These are phyloP conservation scores for Huntiella omanensis DNA, from an alignment of 2,329 filamentous ascomycete species.

Conservation along the genomic window DNA sequence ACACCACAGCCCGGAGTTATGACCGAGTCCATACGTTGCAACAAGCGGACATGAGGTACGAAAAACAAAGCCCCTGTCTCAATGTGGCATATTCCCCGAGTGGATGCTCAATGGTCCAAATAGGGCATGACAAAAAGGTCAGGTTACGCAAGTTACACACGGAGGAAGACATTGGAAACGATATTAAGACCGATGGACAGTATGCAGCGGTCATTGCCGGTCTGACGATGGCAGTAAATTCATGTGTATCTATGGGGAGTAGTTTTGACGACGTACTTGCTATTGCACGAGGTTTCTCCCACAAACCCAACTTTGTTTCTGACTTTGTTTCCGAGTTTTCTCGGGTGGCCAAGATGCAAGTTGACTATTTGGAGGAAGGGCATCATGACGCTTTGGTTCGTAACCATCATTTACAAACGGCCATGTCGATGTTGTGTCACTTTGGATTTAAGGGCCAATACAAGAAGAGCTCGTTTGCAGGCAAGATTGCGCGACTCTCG, in stretches of 20 bases:
- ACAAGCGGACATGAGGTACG: conserved; percentile 61
- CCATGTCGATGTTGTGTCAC: conserved; percentile 60
- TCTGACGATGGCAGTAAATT: conserved; percentile 33
- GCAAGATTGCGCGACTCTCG: conserved; percentile 57
- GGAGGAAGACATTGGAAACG: conserved; percentile 26
- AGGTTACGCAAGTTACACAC: conserved; percentile 39
- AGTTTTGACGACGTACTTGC: conserved; percentile 57
- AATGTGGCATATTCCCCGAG: conserved; percentile 44
- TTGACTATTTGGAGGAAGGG: conserved; percentile 66
- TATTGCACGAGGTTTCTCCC: conserved; percentile 34
- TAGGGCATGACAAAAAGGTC: conserved; percentile 38
- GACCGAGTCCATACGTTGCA: conserved; percentile 49
- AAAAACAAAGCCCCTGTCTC: conserved; percentile 34
- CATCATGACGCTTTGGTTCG: conserved; percentile 53
- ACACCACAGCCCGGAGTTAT: conserved; percentile 38
- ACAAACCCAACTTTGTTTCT: conserved; percentile 30
- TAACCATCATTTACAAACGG: conserved; percentile 54
- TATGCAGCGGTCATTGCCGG: conserved; percentile 42
- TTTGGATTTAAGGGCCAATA: conserved; percentile 53
- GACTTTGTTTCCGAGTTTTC: conserved; percentile 50
- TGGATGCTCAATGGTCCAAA: conserved; percentile 36
- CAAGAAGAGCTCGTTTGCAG: conserved; percentile 41
- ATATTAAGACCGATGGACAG: conserved; percentile 15
- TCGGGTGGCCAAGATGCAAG: conserved; percentile 48
- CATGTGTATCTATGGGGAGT: conserved; percentile 24